Evolutionary conservation across 495 filamentous ascomycete species (phyloP).

Genomic region (Penicillium nucicola): DNA sequence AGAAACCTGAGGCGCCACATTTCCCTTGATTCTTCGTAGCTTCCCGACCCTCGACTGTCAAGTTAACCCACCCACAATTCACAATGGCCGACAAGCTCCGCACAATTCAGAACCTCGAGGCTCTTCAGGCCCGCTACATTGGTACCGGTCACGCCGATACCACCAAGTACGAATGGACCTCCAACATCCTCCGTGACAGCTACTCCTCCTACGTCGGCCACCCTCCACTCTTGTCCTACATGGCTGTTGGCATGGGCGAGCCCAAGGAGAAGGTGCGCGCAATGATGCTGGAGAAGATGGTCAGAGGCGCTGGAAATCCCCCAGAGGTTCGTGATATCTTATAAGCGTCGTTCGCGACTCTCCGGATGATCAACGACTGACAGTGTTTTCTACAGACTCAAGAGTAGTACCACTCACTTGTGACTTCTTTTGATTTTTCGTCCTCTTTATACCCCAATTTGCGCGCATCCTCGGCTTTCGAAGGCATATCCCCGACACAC

Average conservation of each 20-base stretch:
- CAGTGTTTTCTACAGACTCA: conserved; percentile 18
- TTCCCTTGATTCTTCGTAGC: conserved; percentile 1
- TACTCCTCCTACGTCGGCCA: conserved; percentile 86
- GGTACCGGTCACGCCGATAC: conserved; percentile 99
- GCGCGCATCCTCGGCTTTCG: neutral
- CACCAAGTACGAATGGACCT: conserved; percentile 91
- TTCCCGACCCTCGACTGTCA: neutral
- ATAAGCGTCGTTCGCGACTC: neutral
- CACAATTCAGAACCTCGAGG: conserved; percentile 93
- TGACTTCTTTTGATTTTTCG: neutral
- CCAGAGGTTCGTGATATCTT: conserved; percentile 50
- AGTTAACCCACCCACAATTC: neutral
- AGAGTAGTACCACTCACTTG: conserved; percentile 8
- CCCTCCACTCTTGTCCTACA: conserved; percentile 82
- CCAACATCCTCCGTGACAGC: conserved; percentile 84
- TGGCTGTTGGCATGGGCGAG: conserved; percentile 84
- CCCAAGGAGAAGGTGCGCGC: conserved; percentile 74
- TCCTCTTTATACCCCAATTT: neutral
- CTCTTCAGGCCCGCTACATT: conserved; percentile 88
- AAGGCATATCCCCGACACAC: neutral
- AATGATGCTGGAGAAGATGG: conserved; percentile 86
- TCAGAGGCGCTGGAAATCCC: conserved; percentile 82
- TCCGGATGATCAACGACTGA: conserved; percentile 4
- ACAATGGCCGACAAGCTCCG: conserved; percentile 93
- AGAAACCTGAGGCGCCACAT: neutral